These are phyloP conservation scores for Coniochaeta ligniaria DNA, from an alignment of 2,329 filamentous ascomycete species.

Conservation along the genomic window DNA sequence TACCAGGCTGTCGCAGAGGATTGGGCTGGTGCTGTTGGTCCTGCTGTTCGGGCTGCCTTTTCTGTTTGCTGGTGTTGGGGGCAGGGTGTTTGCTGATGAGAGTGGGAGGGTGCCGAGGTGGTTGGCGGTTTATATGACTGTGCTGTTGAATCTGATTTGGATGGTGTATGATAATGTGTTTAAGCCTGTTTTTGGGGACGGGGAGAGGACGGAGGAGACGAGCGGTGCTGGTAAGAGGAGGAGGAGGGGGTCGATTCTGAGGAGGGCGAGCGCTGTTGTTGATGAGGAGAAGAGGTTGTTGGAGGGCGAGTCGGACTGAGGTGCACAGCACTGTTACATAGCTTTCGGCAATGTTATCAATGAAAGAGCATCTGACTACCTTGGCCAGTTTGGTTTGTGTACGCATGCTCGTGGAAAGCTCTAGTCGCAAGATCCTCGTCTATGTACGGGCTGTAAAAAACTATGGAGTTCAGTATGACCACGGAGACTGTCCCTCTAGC, in stretches of 20 bases:
- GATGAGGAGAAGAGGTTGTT: conserved; percentile 6
- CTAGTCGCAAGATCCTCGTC: no score
- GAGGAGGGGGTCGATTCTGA: conserved; percentile 5
- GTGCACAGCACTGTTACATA: no score
- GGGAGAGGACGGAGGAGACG: conserved; percentile 55
- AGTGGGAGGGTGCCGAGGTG: conserved; percentile 63
- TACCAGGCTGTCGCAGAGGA: conserved; percentile 58
- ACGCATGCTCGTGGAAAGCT: no score
- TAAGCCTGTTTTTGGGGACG: conserved; percentile 71
- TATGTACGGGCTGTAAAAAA: no score
- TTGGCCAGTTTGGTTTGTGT: no score
- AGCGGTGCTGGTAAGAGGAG: conserved; percentile 2
- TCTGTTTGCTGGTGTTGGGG: conserved; percentile 38
- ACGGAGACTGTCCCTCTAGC: no score
- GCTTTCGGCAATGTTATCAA: no score
- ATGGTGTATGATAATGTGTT: conserved; percentile 34
- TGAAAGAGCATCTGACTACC: no score
- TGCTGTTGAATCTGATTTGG: conserved; percentile 45
- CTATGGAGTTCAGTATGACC: no score
- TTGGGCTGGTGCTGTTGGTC: conserved; percentile 60
- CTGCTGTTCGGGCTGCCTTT: conserved; percentile 52
- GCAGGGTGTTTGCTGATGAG: conserved; percentile 48
- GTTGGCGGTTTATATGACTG: conserved; percentile 46
- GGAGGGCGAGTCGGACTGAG: not conserved
- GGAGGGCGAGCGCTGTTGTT: not conserved